A percentile compares a stretch with the other conserved stretches of the same genome.
phyloP scores from a whole-genome alignment of 2,329 filamentous ascomycete species.

The Colletotrichum liriopes region DNA sequence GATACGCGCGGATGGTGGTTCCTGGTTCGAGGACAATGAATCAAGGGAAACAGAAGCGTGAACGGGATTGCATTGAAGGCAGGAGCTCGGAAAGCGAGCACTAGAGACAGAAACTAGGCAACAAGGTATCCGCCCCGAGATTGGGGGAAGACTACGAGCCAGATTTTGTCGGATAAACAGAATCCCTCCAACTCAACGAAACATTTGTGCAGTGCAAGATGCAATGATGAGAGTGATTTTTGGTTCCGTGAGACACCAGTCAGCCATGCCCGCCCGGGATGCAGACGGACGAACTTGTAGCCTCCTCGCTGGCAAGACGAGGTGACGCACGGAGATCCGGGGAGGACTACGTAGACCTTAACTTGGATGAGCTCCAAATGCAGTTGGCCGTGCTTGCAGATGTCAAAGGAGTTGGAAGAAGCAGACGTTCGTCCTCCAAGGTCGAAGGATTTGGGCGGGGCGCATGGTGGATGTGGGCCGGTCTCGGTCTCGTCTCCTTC shows the following conservation, averaged over 20 bases:
- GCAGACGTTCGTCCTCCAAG: neutral
- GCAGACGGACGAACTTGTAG: neutral
- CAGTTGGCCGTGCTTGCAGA: neutral
- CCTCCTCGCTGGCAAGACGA: neutral
- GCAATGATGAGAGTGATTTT: neutral
- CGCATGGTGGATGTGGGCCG: neutral
- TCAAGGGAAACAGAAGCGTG: neutral
- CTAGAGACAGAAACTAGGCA: neutral
- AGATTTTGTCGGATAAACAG: neutral
- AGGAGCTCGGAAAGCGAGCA: too few species aligned
- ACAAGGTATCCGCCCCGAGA: neutral
- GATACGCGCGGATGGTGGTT: neutral
- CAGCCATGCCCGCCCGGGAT: neutral
- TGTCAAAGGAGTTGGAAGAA: neutral
- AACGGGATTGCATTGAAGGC: neutral
- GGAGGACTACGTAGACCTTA: neutral
- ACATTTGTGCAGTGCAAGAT: neutral
- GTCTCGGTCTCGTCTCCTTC: neutral
- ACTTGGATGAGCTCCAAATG: neutral
- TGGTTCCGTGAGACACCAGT: neutral
- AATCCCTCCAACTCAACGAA: neutral
- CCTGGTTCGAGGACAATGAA: neutral
- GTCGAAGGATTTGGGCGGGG: neutral
- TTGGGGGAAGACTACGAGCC: neutral
- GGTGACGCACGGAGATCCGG: neutral